Percentiles rank a stretch among this genome's conserved stretches.
These are phyloP conservation scores for Fusarium ambrosium DNA, from an alignment of 2,329 filamentous ascomycete species.

Conservation along the genomic window DNA sequence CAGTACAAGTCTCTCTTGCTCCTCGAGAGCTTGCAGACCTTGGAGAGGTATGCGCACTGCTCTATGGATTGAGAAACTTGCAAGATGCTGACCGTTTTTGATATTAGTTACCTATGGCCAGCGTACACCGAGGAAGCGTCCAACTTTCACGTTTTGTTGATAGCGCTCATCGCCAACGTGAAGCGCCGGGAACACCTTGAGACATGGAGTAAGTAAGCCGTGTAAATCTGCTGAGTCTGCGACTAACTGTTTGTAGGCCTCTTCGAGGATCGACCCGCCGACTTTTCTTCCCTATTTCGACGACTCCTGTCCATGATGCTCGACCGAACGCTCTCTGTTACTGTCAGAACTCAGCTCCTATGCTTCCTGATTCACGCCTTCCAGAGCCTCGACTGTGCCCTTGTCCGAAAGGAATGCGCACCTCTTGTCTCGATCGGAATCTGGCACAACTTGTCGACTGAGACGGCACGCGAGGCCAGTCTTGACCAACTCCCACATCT, in stretches of 20 bases:
- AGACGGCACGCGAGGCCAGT: conserved; percentile 78
- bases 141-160: conserved; percentile 90
- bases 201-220: conserved; percentile 77
- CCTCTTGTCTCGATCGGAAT: conserved; percentile 94
- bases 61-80: conserved; percentile 15
- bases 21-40: conserved; percentile 89
- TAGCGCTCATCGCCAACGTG: conserved; percentile 87
- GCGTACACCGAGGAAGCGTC: conserved; percentile 90
- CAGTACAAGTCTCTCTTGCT: conserved; percentile 81
- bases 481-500: conserved; percentile 81
- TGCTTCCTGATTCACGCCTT: conserved; percentile 93
- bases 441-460: conserved; percentile 92
- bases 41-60: conserved; percentile 75
- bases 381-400: conserved; percentile 88
- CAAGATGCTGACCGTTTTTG: conserved; percentile 42
- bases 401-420: conserved; percentile 96
- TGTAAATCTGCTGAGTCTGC: conserved; percentile 3
- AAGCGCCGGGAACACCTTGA: conserved; percentile 90
- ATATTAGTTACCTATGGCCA: conserved; percentile 87
- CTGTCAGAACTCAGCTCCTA: conserved; percentile 84
- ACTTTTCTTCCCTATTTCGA: conserved; percentile 91
- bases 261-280: conserved; percentile 81
- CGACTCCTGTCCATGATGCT: conserved; percentile 90
- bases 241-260: conserved; percentile 65
- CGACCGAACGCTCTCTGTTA: conserved; percentile 74